phyloP scores from a whole-genome alignment of 139 green algal genomes.

The Chlorella vulgaris region DNA sequence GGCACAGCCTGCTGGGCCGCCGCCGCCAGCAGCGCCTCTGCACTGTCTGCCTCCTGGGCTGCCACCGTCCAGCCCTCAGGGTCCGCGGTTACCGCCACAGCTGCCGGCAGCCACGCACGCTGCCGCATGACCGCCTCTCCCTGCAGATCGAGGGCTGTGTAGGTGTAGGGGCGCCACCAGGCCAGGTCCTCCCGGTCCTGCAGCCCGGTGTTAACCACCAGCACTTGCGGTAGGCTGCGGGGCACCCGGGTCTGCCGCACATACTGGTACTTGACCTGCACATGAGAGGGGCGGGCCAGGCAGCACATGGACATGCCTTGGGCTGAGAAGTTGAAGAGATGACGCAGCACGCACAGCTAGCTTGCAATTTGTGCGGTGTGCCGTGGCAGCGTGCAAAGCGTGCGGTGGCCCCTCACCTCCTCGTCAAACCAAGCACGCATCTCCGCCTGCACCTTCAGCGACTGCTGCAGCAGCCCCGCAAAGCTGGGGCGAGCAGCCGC shows the following conservation, averaged over 20 bases:
- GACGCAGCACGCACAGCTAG: neutral
- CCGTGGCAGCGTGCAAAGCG: neutral
- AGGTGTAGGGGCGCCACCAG: conserved; percentile 59
- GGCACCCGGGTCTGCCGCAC: conserved; percentile 70
- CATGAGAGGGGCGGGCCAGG: too few species aligned
- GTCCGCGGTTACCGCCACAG: conserved; percentile 15
- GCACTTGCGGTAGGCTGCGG: conserved; percentile 61
- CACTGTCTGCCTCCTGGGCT: conserved; percentile 21
- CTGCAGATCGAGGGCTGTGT: neutral
- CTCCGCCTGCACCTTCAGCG: conserved; percentile 55
- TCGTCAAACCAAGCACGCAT: conserved; percentile 89
- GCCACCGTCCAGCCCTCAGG: conserved; percentile 30
- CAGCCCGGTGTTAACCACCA: conserved; percentile 73
- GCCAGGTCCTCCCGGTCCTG: conserved; percentile 53
- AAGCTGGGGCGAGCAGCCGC: conserved; percentile 52
- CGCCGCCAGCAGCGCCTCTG: conserved; percentile 33
- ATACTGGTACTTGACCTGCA: conserved; percentile 64
- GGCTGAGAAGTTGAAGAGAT: too few species aligned
- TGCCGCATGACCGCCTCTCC: conserved; percentile 3
- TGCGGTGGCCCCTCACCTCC: conserved; percentile 15
- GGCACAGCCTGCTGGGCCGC: conserved; percentile 1
- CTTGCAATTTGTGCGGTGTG: neutral
- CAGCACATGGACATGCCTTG: neutral
- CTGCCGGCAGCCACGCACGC: conserved; percentile 30
- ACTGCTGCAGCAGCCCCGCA: conserved; percentile 60